phyloP scores from a whole-genome alignment of 768 basidiomycete genomes.

The Candolleomyces efflorescens region DNA sequence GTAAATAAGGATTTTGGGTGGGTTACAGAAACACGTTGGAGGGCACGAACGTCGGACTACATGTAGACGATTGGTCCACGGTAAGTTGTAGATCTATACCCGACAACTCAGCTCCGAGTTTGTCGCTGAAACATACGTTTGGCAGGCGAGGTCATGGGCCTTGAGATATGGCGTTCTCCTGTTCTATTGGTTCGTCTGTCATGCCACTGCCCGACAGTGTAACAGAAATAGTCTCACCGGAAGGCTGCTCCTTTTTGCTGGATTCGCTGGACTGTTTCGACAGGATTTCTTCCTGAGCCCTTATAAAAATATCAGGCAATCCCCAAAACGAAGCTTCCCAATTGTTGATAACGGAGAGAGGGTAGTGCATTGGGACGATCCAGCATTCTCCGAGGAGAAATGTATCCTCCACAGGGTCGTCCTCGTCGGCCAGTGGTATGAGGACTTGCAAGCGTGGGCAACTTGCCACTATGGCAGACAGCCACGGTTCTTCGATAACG shows the following conservation, averaged over 20 bases:
- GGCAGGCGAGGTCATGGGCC: too few species aligned
- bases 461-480: slow-evolving; percentile 21
- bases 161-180: too few species aligned
- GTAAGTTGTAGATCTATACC: too few species aligned
- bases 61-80: neutral
- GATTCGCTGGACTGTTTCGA: slow-evolving; percentile 3
- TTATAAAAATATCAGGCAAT: slow-evolving; percentile 24
- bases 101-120: neutral
- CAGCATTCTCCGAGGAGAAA: slow-evolving; percentile 21
- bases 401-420: slow-evolving; percentile 19
- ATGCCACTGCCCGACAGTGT: neutral
- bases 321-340: slow-evolving; percentile 31
- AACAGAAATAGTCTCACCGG: neutral
- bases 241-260: neutral
- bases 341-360: slow-evolving; percentile 23
- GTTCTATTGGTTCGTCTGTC: neutral
- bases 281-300: slow-evolving; percentile 26
- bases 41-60: neutral
- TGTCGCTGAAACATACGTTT: neutral
- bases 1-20: neutral
- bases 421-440: slow-evolving; percentile 23
- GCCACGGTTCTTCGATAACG: slow-evolving; percentile 15
- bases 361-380: slow-evolving; percentile 29
- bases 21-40: neutral
- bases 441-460: slow-evolving; percentile 23